A percentile compares a stretch with the other conserved stretches of the same genome.
phyloP scores from a whole-genome alignment of 2,329 filamentous ascomycete species.

The Colletotrichum cereale region DNA sequence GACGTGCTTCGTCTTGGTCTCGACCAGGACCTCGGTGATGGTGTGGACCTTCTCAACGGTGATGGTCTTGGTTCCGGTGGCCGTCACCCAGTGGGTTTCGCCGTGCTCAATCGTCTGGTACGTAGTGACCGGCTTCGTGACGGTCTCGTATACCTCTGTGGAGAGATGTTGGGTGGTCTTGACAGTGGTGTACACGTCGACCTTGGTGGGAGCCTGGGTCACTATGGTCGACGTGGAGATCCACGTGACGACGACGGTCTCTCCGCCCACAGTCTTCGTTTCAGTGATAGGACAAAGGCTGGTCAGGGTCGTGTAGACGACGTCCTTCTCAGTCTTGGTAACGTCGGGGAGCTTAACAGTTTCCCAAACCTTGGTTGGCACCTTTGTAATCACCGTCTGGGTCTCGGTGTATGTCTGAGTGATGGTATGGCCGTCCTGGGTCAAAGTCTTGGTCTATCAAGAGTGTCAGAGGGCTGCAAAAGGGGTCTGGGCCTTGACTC shows the following conservation, averaged over 20 bases:
- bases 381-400: constrained; percentile 47
- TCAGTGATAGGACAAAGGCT: constrained; percentile 56
- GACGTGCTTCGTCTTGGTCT: constrained; percentile 55
- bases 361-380: constrained; percentile 50
- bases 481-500: background rate
- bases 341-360: constrained; percentile 52
- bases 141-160: constrained; percentile 53
- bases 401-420: constrained; percentile 46
- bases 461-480: background rate
- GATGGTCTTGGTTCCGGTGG: constrained; percentile 58
- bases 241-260: constrained; percentile 55
- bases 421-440: constrained; percentile 40
- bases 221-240: constrained; percentile 54
- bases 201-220: constrained; percentile 48
- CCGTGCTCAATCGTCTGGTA: constrained; percentile 58
- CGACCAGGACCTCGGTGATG: constrained; percentile 55
- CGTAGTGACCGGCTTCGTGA: constrained; percentile 54
- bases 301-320: constrained; percentile 58
- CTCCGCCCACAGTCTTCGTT: constrained; percentile 50
- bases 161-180: constrained; percentile 51
- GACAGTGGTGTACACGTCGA: constrained; percentile 49
- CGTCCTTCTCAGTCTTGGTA: constrained; percentile 52
- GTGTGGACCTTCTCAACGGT: constrained; percentile 51
- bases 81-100: constrained; percentile 52
- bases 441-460: constrained; percentile 34